Conservation (phyloP, 2,329 filamentous ascomycete species). For the Drechslerella stenobrocha region DNA sequence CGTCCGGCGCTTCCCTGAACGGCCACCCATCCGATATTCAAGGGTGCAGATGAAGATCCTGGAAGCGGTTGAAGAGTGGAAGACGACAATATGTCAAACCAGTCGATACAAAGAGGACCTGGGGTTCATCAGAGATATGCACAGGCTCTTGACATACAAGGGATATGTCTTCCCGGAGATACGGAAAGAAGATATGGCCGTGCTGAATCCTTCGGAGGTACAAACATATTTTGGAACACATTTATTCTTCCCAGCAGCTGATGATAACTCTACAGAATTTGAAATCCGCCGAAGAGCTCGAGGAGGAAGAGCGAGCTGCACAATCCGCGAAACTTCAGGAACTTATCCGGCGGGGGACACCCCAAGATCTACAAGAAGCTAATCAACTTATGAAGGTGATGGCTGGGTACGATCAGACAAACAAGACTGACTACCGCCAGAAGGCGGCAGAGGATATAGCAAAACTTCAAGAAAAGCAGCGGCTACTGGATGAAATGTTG, state of each 20-base stretch:
- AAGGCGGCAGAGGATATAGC: slow-evolving; percentile 94
- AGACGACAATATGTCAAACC: slow-evolving; percentile 95
- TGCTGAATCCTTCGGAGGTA: slow-evolving; percentile 87
- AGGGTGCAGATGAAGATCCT: slow-evolving; percentile 90
- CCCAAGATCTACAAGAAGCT: slow-evolving; percentile 92
- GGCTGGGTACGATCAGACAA: slow-evolving; percentile 92
- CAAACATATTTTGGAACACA: background rate
- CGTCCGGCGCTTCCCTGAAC: slow-evolving; percentile 90
- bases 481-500: slow-evolving; percentile 86
- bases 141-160: slow-evolving; percentile 91
- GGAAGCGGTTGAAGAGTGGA: slow-evolving; percentile 97
- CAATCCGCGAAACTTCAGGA: slow-evolving; percentile 99
- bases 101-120: slow-evolving; percentile 96
- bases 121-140: slow-evolving; percentile 97
- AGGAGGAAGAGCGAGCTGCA: slow-evolving; percentile 89
- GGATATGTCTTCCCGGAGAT: slow-evolving; percentile 95
- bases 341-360: slow-evolving; percentile 85
- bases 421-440: slow-evolving; percentile 95
- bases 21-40: slow-evolving; percentile 80
- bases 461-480: slow-evolving; percentile 94
- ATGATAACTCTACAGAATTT: slow-evolving; percentile 68
- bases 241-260: slow-evolving; percentile 2
- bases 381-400: slow-evolving; percentile 99
- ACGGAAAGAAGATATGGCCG: slow-evolving; percentile 88
- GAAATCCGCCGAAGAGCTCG: slow-evolving; percentile 97